These are phyloP conservation scores for Phaeosphaeriaceae sp. DNA, from an alignment of 2,329 filamentous ascomycete species.

Conservation along the genomic window DNA sequence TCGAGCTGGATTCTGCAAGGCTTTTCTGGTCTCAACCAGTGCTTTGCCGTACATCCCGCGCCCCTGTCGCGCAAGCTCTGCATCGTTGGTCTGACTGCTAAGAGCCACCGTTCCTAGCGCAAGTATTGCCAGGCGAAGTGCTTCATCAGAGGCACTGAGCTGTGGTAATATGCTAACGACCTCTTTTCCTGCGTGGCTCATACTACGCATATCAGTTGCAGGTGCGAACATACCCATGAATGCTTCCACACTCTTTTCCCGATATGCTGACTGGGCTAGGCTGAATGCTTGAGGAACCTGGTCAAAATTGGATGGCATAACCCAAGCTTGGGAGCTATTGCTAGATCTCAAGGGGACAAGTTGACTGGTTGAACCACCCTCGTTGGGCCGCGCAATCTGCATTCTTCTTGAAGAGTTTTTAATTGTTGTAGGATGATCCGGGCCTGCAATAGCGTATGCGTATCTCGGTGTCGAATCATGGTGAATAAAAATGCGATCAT, in stretches of 20 bases:
- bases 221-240: slow-evolving; percentile 30
- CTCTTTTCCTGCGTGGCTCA: slow-evolving; percentile 13
- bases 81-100: slow-evolving; percentile 24
- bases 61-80: slow-evolving; percentile 24
- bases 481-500: slow-evolving; percentile 67
- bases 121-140: slow-evolving; percentile 30
- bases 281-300: slow-evolving; percentile 14
- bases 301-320: neutral
- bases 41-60: slow-evolving; percentile 32
- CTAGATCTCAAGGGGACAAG: neutral
- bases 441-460: slow-evolving; percentile 1
- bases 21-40: slow-evolving; percentile 28
- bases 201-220: slow-evolving; percentile 13
- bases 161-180: slow-evolving; percentile 23
- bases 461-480: slow-evolving; percentile 10
- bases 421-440: slow-evolving; percentile 1
- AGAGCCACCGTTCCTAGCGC: slow-evolving; percentile 34
- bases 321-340: neutral
- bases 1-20: slow-evolving; percentile 22
- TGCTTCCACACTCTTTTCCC: slow-evolving; percentile 25
- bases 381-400: neutral
- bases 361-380: neutral
- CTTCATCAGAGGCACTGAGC: slow-evolving; percentile 30
- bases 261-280: slow-evolving; percentile 31
- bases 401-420: slow-evolving; percentile 2